Percentiles rank a stretch among this genome's conserved stretches.
Evolutionary conservation across 192 early-diverging fungal species (phyloP).

Genomic region (Entophlyctis luteolus): DNA sequence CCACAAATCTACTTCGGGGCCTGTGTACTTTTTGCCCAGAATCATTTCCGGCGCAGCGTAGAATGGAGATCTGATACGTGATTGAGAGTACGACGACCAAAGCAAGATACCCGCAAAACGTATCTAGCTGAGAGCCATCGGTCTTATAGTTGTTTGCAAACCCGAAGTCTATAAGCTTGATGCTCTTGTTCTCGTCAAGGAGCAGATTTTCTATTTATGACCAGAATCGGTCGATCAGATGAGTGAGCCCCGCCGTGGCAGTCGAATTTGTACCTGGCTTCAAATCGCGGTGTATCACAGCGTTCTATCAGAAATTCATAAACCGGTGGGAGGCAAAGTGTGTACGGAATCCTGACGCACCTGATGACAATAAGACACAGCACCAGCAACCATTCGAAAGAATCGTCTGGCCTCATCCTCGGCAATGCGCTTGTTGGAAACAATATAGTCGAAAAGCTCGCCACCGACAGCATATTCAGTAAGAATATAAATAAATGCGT

Average conservation of each 20-base stretch:
- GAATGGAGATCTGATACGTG: slow-evolving; percentile 73
- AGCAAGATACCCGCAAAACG: slow-evolving; percentile 50
- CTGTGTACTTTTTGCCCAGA: slow-evolving; percentile 60
- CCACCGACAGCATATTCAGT: slow-evolving; percentile 86
- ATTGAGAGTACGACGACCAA: neutral
- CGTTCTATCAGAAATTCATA: slow-evolving; percentile 37
- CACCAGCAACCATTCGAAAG: slow-evolving; percentile 79
- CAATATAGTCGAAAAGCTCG: slow-evolving; percentile 83
- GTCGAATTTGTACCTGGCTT: slow-evolving; percentile 52
- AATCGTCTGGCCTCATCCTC: slow-evolving; percentile 84
- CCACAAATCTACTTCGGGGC: slow-evolving; percentile 95
- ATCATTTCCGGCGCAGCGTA: slow-evolving; percentile 96
- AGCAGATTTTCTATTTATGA: slow-evolving; percentile 74
- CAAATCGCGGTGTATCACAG: slow-evolving; percentile 71
- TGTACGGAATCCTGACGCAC: slow-evolving; percentile 51
- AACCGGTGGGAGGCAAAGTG: too few species aligned
- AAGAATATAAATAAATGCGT: slow-evolving; percentile 75
- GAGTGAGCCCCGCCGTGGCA: neutral
- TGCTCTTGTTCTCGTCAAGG: slow-evolving; percentile 61
- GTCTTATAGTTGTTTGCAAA: slow-evolving; percentile 66
- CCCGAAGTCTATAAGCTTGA: slow-evolving; percentile 89
- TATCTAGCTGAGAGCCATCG: slow-evolving; percentile 44
- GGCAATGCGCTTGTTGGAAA: slow-evolving; percentile 69
- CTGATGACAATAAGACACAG: slow-evolving; percentile 55
- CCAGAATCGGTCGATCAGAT: neutral